Evolutionary conservation across 2,329 filamentous ascomycete species (phyloP).

Genomic region (Dendrostoma leiphaemia): DNA sequence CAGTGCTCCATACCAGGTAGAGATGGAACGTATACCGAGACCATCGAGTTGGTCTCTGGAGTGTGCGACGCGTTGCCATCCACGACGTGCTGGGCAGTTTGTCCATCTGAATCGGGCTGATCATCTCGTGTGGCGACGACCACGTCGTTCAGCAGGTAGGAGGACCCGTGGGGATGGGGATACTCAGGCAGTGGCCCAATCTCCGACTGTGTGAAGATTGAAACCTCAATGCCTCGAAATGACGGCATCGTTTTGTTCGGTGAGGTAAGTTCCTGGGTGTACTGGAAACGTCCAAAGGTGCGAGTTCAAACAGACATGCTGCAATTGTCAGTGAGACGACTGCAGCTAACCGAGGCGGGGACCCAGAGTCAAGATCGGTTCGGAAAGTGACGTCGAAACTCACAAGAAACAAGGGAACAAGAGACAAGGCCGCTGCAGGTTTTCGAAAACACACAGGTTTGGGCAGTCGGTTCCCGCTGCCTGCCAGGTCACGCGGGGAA

Average conservation of each 20-base stretch:
- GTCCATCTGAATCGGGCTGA: neutral
- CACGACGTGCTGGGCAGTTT: slow-evolving; percentile 22
- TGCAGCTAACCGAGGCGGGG: neutral
- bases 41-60: slow-evolving; percentile 37
- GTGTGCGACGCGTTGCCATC: slow-evolving; percentile 28
- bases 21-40: slow-evolving; percentile 58
- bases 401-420: neutral
- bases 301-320: neutral
- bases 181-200: slow-evolving; percentile 48
- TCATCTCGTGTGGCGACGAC: slow-evolving; percentile 8
- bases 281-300: neutral
- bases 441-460: neutral
- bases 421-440: neutral
- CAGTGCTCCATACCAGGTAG: slow-evolving; percentile 41
- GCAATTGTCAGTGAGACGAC: neutral
- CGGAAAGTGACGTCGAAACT: neutral
- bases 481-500: neutral
- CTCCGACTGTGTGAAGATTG: slow-evolving; percentile 36
- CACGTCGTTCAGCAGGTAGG: slow-evolving; percentile 33
- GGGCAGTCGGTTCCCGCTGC: neutral
- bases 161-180: slow-evolving; percentile 51
- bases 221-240: slow-evolving; percentile 47
- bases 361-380: neutral
- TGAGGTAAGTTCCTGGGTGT: neutral
- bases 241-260: slow-evolving; percentile 42